phyloP scores from a whole-genome alignment of 805 yeast species.

The Schwanniomyces sp. region DNA sequence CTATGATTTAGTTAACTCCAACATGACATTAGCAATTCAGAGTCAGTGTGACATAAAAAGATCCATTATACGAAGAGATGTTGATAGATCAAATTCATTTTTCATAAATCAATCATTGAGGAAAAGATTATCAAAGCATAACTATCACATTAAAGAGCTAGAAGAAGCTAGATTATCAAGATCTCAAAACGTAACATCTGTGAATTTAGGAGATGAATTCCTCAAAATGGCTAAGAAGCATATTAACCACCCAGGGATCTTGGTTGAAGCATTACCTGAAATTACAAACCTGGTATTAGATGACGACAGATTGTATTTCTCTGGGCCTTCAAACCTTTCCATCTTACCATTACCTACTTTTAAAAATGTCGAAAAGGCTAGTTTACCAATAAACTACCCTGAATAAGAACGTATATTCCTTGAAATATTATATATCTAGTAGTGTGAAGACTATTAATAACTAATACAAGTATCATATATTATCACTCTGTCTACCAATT shows the following conservation, averaged over 20 bases:
- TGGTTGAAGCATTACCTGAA: constrained; percentile 33
- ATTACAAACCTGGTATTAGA: constrained; percentile 26
- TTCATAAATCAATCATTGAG: constrained; percentile 23
- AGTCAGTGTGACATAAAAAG: constrained; percentile 9
- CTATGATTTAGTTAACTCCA: constrained; percentile 17
- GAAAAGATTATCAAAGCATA: constrained; percentile 19
- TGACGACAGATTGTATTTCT: constrained; percentile 18
- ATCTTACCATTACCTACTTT: constrained; percentile 52
- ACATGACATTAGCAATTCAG: constrained; percentile 7
- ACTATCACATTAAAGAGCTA: constrained; percentile 14
- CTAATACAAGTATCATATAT: constrained; percentile 18
- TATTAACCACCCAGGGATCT: constrained; percentile 34
- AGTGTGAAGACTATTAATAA: neutral
- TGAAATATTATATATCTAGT: neutral
- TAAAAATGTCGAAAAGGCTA: constrained; percentile 65
- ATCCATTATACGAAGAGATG: constrained; percentile 13
- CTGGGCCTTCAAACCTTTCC: constrained; percentile 15
- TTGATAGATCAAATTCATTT: constrained; percentile 26
- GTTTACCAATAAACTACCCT: constrained; percentile 44
- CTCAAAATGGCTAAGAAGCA: constrained; percentile 19
- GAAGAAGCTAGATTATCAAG: constrained; percentile 10
- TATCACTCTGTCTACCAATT: constrained; percentile 75
- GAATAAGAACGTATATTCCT: constrained; percentile 5
- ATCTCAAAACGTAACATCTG: constrained; percentile 1
- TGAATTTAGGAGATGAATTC: constrained; percentile 19